Conservation (phyloP, 208 protist species). For the Leishmania amazonensis region DNA sequence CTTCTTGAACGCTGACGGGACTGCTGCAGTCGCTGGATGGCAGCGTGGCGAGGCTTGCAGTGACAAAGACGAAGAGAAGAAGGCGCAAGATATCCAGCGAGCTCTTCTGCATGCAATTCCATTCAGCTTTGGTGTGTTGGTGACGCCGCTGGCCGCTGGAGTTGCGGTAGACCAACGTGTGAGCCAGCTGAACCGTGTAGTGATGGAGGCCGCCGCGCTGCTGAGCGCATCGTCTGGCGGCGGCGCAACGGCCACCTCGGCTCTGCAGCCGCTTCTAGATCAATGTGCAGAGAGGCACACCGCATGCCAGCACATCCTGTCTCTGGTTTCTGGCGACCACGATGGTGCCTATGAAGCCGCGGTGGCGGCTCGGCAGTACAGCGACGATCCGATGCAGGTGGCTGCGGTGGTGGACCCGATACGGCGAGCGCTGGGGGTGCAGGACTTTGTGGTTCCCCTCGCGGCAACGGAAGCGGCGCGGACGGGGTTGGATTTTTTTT, state of each 20-base stretch:
- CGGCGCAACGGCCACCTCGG: not conserved
- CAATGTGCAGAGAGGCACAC: slow-evolving; percentile 33
- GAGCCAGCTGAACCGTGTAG: slow-evolving; percentile 39
- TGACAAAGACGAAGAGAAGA: not conserved
- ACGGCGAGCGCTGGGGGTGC: slow-evolving; percentile 38
- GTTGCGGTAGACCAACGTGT: slow-evolving; percentile 38
- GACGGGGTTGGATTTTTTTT: slow-evolving; percentile 81
- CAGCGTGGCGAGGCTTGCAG: not conserved
- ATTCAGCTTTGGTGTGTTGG: slow-evolving; percentile 58
- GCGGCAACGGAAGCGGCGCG: slow-evolving; percentile 39
- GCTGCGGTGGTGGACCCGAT: slow-evolving; percentile 53
- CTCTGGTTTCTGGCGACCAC: slow-evolving; percentile 72
- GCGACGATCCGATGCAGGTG: slow-evolving; percentile 42
- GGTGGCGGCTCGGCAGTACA: slow-evolving; percentile 55
- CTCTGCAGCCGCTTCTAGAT: slow-evolving; percentile 19
- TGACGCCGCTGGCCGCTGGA: slow-evolving; percentile 67
- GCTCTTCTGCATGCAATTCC: slow-evolving; percentile 14
- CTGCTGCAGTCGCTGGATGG: not conserved
- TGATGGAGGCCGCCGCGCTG: slow-evolving; percentile 39
- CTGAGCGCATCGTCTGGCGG: slow-evolving; percentile 7
- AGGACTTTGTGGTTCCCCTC: slow-evolving; percentile 31
- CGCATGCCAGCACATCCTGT: slow-evolving; percentile 59
- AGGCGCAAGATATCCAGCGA: slow-evolving; percentile 7
- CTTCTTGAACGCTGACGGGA: slow-evolving; percentile 15
- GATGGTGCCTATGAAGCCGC: slow-evolving; percentile 60